Conservation (phyloP, 1,284 basidiomycete genomes). For the Heterobasidion irregulare region DNA sequence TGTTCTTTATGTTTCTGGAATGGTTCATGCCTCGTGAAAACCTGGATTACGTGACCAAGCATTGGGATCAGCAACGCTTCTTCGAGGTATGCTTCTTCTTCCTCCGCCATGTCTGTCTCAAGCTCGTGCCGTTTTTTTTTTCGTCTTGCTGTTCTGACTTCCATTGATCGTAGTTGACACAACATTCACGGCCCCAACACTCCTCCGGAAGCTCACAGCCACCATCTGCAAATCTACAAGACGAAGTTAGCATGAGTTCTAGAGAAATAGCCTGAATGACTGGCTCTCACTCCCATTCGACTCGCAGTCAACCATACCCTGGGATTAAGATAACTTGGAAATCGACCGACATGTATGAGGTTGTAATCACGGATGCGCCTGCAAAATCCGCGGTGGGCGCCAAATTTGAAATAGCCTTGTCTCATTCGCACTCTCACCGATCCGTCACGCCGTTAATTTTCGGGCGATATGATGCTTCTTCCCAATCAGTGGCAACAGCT, state of each 20-base stretch:
- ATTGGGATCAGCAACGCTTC: slow-evolving; percentile 32
- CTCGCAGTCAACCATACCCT: too few relatives aligned
- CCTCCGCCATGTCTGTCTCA: neutral
- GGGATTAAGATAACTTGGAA: too few relatives aligned
- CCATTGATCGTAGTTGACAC: neutral
- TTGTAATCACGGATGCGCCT: too few relatives aligned
- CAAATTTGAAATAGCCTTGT: too few relatives aligned
- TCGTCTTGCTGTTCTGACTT: neutral
- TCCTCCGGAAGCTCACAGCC: neutral
- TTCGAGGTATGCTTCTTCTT: slow-evolving; percentile 17
- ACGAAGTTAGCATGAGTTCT: too few relatives aligned
- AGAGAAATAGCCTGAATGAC: too few relatives aligned
- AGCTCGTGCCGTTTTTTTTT: neutral
- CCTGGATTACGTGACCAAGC: slow-evolving; percentile 54
- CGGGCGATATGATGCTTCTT: neutral
- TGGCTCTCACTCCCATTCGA: too few relatives aligned
- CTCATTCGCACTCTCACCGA: too few relatives aligned
- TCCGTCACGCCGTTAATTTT: too few relatives aligned
- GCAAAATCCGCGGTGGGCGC: too few relatives aligned
- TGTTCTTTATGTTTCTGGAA: slow-evolving; percentile 73
- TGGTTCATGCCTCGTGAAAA: slow-evolving; percentile 67
- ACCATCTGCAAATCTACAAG: neutral
- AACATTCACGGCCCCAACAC: neutral
- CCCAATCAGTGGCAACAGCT: neutral
- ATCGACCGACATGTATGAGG: too few relatives aligned